Conservation (phyloP, 78 protist genomes). For the Anaeramoeba flamelloides region DNA sequence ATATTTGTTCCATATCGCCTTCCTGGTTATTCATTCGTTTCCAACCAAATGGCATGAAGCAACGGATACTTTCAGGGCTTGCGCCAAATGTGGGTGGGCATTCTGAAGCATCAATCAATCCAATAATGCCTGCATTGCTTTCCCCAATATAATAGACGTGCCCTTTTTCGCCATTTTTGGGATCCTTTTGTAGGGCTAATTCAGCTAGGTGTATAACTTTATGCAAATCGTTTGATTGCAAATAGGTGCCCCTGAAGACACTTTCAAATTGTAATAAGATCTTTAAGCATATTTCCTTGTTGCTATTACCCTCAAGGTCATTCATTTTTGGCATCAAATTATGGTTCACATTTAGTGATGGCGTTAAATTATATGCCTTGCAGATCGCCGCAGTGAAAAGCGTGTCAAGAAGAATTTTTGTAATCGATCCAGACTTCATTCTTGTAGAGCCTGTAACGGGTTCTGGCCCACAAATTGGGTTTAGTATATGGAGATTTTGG, state of each 20-base stretch:
- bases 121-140: slow-evolving; percentile 15
- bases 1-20: background rate
- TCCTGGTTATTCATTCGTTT: background rate
- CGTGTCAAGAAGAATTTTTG: slow-evolving; percentile 26
- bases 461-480: slow-evolving; percentile 64
- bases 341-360: background rate
- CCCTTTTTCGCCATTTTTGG: slow-evolving; percentile 11
- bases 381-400: background rate
- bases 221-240: background rate
- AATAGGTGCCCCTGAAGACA: background rate
- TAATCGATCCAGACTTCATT: slow-evolving; percentile 62
- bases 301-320: too few relatives aligned
- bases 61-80: slow-evolving; percentile 6
- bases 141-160: slow-evolving; percentile 12
- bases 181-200: background rate
- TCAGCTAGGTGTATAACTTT: background rate
- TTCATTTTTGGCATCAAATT: too few relatives aligned
- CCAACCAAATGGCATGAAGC: slow-evolving; percentile 23
- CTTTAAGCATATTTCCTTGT: background rate
- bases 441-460: slow-evolving; percentile 64
- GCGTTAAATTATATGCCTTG: background rate
- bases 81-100: slow-evolving; percentile 40
- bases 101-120: slow-evolving; percentile 31
- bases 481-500: slow-evolving; percentile 21
- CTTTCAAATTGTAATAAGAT: background rate